phyloP scores from a whole-genome alignment of 192 early-diverging fungal species.

The Irineochytrium annulatum region DNA sequence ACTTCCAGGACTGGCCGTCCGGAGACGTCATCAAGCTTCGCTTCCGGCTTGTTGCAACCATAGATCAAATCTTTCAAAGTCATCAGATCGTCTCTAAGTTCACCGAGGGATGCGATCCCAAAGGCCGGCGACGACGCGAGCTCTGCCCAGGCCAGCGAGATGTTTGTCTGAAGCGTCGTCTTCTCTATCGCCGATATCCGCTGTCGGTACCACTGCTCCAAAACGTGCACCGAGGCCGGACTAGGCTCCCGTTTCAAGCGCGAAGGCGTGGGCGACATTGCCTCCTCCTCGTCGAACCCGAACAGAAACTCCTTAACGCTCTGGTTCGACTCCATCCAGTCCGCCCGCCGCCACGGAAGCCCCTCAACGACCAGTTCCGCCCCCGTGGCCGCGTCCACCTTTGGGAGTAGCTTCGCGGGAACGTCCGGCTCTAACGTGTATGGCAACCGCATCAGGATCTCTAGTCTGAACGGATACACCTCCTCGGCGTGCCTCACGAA shows the following conservation, averaged over 20 bases:
- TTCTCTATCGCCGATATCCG: neutral
- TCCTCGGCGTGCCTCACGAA: constrained; percentile 60
- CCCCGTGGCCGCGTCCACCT: constrained; percentile 9
- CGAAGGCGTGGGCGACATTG: too few relatives aligned
- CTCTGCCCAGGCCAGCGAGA: neutral
- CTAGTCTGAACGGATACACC: constrained; percentile 54
- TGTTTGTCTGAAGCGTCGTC: neutral
- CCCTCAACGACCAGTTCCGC: constrained; percentile 39
- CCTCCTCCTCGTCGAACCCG: constrained; percentile 27
- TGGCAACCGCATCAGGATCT: constrained; percentile 56
- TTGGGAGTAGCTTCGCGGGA: constrained; percentile 31
- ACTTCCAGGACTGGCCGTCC: constrained; percentile 9
- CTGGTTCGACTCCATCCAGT: constrained; percentile 52
- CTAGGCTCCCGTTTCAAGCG: too few relatives aligned
- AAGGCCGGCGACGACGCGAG: neutral
- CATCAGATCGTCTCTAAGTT: neutral
- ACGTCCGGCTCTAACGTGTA: constrained; percentile 45
- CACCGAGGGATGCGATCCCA: constrained; percentile 5
- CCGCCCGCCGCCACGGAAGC: constrained; percentile 55
- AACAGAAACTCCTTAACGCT: constrained; percentile 38
- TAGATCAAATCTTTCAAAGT: constrained; percentile 13
- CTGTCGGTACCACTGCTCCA: constrained; percentile 13
- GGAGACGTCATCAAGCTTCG: neutral
- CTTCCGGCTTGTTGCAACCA: neutral
- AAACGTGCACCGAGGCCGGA: neutral